These are phyloP conservation scores for Tolypocladium sp. DNA, from an alignment of 2,329 filamentous ascomycete genomes.

Conservation along the genomic window DNA sequence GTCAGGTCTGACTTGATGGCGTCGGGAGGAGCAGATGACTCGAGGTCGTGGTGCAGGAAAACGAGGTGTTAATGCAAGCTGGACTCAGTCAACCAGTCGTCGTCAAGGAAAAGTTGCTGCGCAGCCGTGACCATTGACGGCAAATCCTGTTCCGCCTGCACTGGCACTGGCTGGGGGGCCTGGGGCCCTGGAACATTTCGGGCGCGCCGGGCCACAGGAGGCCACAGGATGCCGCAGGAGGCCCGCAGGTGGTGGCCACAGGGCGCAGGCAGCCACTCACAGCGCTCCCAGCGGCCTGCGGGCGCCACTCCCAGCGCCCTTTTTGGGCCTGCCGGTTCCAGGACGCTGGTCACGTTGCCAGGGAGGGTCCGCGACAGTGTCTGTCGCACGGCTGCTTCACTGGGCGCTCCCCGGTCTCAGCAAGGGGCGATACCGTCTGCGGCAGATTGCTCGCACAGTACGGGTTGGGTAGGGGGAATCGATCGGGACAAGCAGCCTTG, in stretches of 20 bases:
- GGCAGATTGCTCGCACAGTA: background rate
- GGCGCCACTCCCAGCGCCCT: background rate
- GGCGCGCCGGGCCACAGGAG: background rate
- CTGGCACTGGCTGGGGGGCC: background rate
- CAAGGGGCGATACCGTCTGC: background rate
- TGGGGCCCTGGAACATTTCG: background rate
- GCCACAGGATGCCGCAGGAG: background rate
- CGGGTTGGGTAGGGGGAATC: slow-evolving; percentile 4
- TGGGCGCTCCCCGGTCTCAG: background rate
- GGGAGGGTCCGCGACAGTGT: slow-evolving; percentile 1
- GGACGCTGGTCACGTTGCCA: background rate
- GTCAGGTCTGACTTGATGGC: slow-evolving; percentile 17
- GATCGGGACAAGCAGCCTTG: background rate
- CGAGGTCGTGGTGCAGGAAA: slow-evolving; percentile 1
- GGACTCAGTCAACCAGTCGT: background rate
- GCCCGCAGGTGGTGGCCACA: background rate
- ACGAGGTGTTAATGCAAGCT: slow-evolving; percentile 1
- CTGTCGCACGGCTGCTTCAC: background rate
- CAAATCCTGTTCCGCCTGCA: background rate
- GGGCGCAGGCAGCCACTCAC: slow-evolving; percentile 12
- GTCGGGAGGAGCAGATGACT: background rate
- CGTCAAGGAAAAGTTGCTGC: slow-evolving; percentile 1
- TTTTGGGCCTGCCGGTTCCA: background rate
- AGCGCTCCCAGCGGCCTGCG: background rate
- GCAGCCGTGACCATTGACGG: background rate